Evolutionary conservation across 2,329 filamentous ascomycete genomes (phyloP).

Genomic region (Fusarium sp.): DNA sequence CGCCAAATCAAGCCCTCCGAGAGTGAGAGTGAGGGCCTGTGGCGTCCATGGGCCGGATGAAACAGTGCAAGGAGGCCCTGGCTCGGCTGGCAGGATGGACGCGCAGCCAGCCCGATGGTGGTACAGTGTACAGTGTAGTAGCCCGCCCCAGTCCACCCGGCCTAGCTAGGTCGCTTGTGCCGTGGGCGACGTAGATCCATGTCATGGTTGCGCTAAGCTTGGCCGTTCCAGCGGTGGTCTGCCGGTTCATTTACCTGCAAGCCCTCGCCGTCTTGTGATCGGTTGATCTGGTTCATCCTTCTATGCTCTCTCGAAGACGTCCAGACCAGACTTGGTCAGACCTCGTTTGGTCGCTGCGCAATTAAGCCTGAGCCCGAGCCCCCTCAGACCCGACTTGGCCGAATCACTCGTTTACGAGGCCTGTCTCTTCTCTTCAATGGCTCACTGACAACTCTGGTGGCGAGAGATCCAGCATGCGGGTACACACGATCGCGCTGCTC

Average conservation of each 20-base stretch:
- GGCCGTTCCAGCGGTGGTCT: slow-evolving; percentile 8
- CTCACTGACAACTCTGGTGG: slow-evolving; percentile 13
- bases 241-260: slow-evolving; percentile 34
- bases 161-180: slow-evolving; percentile 20
- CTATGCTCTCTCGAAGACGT: slow-evolving; percentile 17
- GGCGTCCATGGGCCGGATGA: slow-evolving; percentile 24
- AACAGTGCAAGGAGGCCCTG: slow-evolving; percentile 27
- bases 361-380: slow-evolving; percentile 16
- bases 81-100: slow-evolving; percentile 8
- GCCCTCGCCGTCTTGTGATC: slow-evolving; percentile 20
- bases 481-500: slow-evolving; percentile 38
- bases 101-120: background rate
- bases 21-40: background rate
- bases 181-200: slow-evolving; percentile 25
- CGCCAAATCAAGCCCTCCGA: slow-evolving; percentile 19
- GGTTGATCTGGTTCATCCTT: slow-evolving; percentile 15
- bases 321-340: slow-evolving; percentile 8
- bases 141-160: slow-evolving; percentile 13
- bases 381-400: slow-evolving; percentile 19
- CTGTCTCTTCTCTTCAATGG: slow-evolving; percentile 26
- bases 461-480: slow-evolving; percentile 37
- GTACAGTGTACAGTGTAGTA: background rate
- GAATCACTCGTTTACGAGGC: slow-evolving; percentile 39
- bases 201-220: slow-evolving; percentile 30
- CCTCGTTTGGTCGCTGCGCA: slow-evolving; percentile 10